phyloP scores from a whole-genome alignment of 495 filamentous ascomycete species.

The Evernia prunastri region DNA sequence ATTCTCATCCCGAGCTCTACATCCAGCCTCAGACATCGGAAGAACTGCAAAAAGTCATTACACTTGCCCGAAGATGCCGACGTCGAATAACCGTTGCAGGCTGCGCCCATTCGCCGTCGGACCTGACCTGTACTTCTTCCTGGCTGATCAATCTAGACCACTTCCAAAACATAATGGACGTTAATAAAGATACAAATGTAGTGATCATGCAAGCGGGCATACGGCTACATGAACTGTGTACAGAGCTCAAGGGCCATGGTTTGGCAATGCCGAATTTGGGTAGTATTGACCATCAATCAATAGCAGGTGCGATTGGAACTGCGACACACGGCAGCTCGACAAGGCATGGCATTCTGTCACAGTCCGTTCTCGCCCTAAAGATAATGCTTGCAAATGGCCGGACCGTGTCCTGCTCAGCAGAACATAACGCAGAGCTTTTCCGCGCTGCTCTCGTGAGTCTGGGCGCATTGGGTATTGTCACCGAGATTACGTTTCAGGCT shows the following conservation, averaged over 20 bases:
- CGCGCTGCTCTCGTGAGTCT: conserved; percentile 81
- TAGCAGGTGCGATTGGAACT: conserved; percentile 87
- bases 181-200: conserved; percentile 55
- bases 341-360: conserved; percentile 73
- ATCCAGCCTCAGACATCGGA: conserved; percentile 68
- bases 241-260: conserved; percentile 61
- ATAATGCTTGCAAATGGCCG: conserved; percentile 81
- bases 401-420: conserved; percentile 62
- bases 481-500: conserved; percentile 78
- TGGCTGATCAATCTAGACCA: conserved; percentile 93
- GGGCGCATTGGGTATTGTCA: conserved; percentile 84
- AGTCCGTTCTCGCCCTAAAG: conserved; percentile 62
- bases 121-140: conserved; percentile 85
- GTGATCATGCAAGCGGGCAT: conserved; percentile 84
- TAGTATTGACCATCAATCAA: conserved; percentile 89
- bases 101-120: conserved; percentile 83
- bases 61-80: conserved; percentile 71
- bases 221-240: conserved; percentile 61
- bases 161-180: conserved; percentile 62
- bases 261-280: conserved; percentile 83
- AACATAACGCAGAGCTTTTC: conserved; percentile 70
- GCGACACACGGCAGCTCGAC: conserved; percentile 89
- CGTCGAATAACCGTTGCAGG: conserved; percentile 75
- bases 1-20: conserved; percentile 80
- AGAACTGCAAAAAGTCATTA: conserved; percentile 79